phyloP scores from a whole-genome alignment of 257 asterid genomes.

The Lithospermum erythrorhizon region DNA sequence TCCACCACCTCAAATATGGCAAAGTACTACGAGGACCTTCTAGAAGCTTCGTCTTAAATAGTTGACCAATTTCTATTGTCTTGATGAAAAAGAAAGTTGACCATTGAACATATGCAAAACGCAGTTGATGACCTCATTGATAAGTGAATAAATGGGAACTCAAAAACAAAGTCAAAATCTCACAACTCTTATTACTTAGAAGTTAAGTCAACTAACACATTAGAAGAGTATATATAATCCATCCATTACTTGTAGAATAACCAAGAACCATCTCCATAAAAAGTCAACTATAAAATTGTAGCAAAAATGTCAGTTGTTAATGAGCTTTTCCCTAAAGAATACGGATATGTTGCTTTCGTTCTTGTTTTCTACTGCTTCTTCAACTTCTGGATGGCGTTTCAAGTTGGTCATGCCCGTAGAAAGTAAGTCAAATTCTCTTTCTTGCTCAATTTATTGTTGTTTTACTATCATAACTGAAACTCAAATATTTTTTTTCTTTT shows the following conservation, averaged over 20 bases:
- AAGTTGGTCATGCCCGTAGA: conserved; percentile 70
- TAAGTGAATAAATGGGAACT: too few species aligned
- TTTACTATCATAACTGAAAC: too few species aligned
- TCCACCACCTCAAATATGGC: too few species aligned
- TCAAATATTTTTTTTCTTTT: background rate
- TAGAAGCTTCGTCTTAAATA: too few species aligned
- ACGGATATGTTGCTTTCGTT: conserved; percentile 59
- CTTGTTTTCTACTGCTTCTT: conserved; percentile 49
- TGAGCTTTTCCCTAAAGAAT: conserved; percentile 44
- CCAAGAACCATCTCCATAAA: too few species aligned
- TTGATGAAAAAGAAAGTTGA: too few species aligned
- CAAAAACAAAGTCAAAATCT: background rate
- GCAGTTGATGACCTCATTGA: too few species aligned
- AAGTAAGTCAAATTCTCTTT: conserved; percentile 23
- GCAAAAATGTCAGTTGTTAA: background rate
- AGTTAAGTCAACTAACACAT: background rate
- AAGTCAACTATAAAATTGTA: too few species aligned
- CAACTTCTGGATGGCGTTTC: conserved; percentile 65
- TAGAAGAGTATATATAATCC: background rate
- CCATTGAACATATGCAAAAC: too few species aligned
- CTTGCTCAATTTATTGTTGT: background rate
- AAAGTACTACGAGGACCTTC: too few species aligned
- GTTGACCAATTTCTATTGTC: too few species aligned
- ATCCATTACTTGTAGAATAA: background rate
- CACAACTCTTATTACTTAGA: background rate